Conservation (phyloP, 2,329 filamentous ascomycete species). For the Fusarium mangiferae region DNA sequence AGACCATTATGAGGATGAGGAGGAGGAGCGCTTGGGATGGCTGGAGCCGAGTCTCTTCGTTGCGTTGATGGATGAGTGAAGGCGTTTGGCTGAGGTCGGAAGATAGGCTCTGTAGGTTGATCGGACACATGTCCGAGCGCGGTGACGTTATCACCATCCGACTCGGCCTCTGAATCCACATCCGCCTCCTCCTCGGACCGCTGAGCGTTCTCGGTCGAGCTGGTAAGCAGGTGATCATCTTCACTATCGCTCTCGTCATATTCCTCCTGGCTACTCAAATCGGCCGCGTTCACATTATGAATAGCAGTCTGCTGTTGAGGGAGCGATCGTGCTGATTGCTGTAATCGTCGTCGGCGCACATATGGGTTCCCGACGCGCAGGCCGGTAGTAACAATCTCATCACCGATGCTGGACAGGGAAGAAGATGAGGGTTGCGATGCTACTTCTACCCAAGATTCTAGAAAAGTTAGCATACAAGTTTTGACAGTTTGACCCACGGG, state of each 20-base stretch:
- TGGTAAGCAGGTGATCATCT: constrained; percentile 74
- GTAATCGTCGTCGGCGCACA: constrained; percentile 66
- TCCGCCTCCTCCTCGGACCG: constrained; percentile 52
- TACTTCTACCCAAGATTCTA: constrained; percentile 97
- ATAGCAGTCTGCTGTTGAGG: constrained; percentile 55
- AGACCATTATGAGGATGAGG: constrained; percentile 62
- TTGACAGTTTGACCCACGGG: background rate
- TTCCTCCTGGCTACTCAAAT: constrained; percentile 87
- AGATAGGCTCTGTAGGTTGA: constrained; percentile 63
- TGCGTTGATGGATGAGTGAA: constrained; percentile 80
- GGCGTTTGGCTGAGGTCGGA: constrained; percentile 90
- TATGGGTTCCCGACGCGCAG: constrained; percentile 78
- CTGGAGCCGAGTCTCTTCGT: constrained; percentile 60
- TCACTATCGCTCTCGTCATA: constrained; percentile 95
- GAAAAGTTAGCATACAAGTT: constrained; percentile 24
- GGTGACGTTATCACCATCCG: constrained; percentile 80
- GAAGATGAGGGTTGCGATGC: constrained; percentile 93
- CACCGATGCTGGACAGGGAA: constrained; percentile 84
- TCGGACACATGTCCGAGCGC: constrained; percentile 74
- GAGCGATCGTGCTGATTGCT: constrained; percentile 47
- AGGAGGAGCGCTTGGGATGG: constrained; percentile 56
- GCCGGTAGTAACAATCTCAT: constrained; percentile 92
- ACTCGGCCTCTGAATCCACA: constrained; percentile 60
- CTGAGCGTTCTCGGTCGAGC: constrained; percentile 65
- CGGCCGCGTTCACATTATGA: constrained; percentile 56